Percentiles rank a stretch among this genome's conserved stretches.
These are phyloP conservation scores for Warburgia ugandensis DNA, from an alignment of 164 flowering plant genomes.

Conservation along the genomic window DNA sequence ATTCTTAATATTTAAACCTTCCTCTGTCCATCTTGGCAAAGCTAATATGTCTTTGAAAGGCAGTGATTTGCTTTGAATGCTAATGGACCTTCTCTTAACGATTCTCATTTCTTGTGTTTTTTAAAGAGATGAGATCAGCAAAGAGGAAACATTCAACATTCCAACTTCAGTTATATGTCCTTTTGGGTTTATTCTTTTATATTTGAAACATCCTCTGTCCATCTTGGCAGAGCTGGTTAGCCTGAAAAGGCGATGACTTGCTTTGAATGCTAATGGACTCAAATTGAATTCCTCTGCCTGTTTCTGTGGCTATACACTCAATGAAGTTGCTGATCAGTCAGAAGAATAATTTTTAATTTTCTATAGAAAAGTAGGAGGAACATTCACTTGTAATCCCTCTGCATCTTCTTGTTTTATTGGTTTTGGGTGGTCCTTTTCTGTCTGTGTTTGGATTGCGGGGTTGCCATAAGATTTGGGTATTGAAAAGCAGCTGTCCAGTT, in stretches of 20 bases:
- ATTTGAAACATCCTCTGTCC: no score
- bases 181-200: neutral
- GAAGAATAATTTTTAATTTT: no score
- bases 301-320: neutral
- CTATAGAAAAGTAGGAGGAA: no score
- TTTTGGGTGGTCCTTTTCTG: no score
- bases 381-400: no score
- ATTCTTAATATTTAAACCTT: neutral
- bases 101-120: conserved; percentile 12
- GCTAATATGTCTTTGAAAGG: conserved; percentile 17
- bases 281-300: neutral
- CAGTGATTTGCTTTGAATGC: conserved; percentile 38
- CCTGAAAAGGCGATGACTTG: no score
- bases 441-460: no score
- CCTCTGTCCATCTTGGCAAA: conserved; percentile 34
- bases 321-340: neutral
- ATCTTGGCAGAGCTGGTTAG: no score
- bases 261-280: no score
- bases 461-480: no score
- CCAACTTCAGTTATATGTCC: neutral
- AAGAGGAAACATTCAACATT: conserved; percentile 13
- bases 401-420: no score
- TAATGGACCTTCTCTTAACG: conserved; percentile 36
- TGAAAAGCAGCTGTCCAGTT: no score
- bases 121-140: conserved; percentile 20